Evolutionary conservation across 2,329 filamentous ascomycete genomes (phyloP).

Genomic region (Ceratocystis papillata): DNA sequence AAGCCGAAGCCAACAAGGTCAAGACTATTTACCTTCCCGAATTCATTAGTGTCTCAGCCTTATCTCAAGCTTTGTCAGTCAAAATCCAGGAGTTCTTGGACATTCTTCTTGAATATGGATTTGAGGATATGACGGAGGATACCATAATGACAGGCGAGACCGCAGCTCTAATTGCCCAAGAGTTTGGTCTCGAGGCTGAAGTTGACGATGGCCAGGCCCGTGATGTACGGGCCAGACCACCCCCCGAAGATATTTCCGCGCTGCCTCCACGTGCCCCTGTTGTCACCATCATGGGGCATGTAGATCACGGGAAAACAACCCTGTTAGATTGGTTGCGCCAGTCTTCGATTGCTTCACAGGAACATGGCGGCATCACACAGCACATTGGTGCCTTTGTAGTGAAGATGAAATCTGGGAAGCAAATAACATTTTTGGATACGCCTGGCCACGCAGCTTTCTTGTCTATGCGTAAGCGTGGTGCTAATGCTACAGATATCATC

Average conservation of each 20-base stretch:
- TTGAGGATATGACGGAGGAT: slow-evolving; percentile 70
- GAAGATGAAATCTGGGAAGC: slow-evolving; percentile 70
- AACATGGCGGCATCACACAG: slow-evolving; percentile 95
- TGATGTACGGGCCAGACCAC: slow-evolving; percentile 62
- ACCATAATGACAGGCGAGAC: slow-evolving; percentile 86
- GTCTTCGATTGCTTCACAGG: slow-evolving; percentile 78
- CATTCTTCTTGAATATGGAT: slow-evolving; percentile 76
- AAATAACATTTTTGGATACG: slow-evolving; percentile 93
- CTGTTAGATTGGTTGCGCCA: slow-evolving; percentile 88
- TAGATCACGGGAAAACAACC: slow-evolving; percentile 97
- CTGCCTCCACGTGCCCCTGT: slow-evolving; percentile 76
- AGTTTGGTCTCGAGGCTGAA: slow-evolving; percentile 83
- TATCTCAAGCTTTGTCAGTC: slow-evolving; percentile 65
- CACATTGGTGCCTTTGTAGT: slow-evolving; percentile 98
- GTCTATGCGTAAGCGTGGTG: slow-evolving; percentile 89
- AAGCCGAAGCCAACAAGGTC: slow-evolving; percentile 35
- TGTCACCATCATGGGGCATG: slow-evolving; percentile 98
- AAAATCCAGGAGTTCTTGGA: slow-evolving; percentile 58
- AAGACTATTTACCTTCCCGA: slow-evolving; percentile 68
- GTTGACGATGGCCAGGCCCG: slow-evolving; percentile 54
- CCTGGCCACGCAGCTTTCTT: slow-evolving; percentile 93
- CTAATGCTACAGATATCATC: slow-evolving; percentile 93
- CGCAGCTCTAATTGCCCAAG: slow-evolving; percentile 77
- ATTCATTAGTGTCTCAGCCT: slow-evolving; percentile 76
- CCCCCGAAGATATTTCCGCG: slow-evolving; percentile 53